Base-by-base conservation (phyloP, 345 rosid species). In the Eucalyptus regnans region DNA sequence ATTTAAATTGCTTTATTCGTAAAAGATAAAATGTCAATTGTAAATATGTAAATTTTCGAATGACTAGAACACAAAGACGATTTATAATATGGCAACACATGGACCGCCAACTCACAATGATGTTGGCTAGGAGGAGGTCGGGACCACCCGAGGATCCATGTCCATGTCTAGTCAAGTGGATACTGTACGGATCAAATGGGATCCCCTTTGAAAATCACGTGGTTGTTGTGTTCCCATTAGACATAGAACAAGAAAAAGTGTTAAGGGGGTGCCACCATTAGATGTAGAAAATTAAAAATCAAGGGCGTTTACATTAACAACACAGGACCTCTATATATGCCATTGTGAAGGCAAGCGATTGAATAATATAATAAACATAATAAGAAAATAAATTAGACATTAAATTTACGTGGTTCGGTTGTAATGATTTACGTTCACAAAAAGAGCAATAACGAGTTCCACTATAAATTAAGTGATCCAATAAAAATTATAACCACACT, bases 361-460 rank as follows among this genome's bases (percentile, higher is more conserved):
- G 8, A 51, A 51, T 51, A 51, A 51, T 51, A 51, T 7, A 7
- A 51, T 51, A 51, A 51, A 51, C 1, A 51, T 0, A 6, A 51
- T 51, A 51, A 51, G 54, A 17, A 51, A 3, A 51, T 51, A 51
- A 7, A 51, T 51, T 51, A 51, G 22, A 51, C 22, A 51, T 51
- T 51, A 51, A 1, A 51, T 16, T 16, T 7, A 51, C 4, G 0
- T 17, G 0, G 15, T 51, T 51, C 1, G 1, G 8, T 17, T 51
- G 54, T 51, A 51, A 51, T 51, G 54, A 51, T 20, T 51, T 17
- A 51, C 15, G 54, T 51, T 3, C 7, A 17, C 3, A 17, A 51
- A 51, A 51, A 51, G 22, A 17, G 54, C 0, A 51, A 2, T 0
- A 51, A 51, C 2, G 8, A 17, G 17, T 51, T 51, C 54, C 4